Conservation (phyloP, 257 asterid genomes). For the Penstemon newberryi region DNA sequence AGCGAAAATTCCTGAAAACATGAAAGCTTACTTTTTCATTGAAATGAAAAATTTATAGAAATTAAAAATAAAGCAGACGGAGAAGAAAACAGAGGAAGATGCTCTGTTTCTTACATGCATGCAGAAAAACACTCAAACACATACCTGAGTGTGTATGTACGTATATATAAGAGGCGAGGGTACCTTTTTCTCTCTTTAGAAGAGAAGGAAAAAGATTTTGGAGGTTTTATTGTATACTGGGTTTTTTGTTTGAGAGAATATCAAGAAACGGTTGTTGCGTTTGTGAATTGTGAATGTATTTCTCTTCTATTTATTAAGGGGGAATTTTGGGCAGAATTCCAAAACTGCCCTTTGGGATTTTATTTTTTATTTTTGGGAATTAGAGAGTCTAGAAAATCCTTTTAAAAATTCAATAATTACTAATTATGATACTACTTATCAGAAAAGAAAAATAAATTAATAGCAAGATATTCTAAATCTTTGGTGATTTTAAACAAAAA, state of each 20-base stretch:
- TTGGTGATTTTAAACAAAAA: background rate
- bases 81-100: background rate
- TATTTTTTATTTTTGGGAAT: background rate
- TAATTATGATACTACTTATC: background rate
- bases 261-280: slow-evolving; percentile 15
- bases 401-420: background rate
- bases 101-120: background rate
- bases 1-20: background rate
- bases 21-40: slow-evolving; percentile 4
- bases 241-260: background rate
- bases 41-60: background rate
- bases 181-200: background rate
- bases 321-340: background rate
- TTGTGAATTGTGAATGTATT: slow-evolving; percentile 8
- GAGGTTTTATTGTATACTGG: slow-evolving; percentile 22
- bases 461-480: background rate
- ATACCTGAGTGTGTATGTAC: background rate
- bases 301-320: background rate
- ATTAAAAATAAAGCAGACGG: background rate
- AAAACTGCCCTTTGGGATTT: background rate
- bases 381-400: background rate
- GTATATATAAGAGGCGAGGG: background rate
- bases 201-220: background rate
- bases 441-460: too few relatives aligned
- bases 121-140: background rate